Evolutionary conservation across 768 basidiomycete genomes (phyloP).

Genomic region (Macrolepiota fuliginosa): DNA sequence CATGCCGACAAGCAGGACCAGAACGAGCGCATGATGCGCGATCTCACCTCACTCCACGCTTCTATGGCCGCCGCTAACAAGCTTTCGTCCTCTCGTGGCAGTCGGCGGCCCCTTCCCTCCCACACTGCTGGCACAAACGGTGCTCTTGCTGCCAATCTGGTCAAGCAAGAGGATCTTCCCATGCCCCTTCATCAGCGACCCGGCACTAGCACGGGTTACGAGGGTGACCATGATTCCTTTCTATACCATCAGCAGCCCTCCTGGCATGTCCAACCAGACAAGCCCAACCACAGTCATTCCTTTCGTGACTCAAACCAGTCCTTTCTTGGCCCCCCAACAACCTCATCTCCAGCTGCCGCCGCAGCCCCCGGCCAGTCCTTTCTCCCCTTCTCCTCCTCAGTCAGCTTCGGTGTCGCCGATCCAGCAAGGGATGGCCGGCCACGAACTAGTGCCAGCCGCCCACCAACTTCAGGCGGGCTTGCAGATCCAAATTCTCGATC

Average conservation of each 20-base stretch:
- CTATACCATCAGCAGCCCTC: constrained; percentile 25
- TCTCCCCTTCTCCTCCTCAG: constrained; percentile 51
- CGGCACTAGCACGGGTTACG: constrained; percentile 74
- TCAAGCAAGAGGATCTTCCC: constrained; percentile 41
- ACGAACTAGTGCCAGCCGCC: constrained; percentile 39
- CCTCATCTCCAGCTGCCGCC: constrained; percentile 29
- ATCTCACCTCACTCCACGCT: constrained; percentile 80
- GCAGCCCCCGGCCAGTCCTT: constrained; percentile 61
- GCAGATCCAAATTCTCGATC: constrained; percentile 36
- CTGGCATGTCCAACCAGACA: constrained; percentile 7
- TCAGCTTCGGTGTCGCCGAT: constrained; percentile 29
- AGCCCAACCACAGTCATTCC: constrained; percentile 45
- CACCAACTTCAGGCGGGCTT: constrained; percentile 48
- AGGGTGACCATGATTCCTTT: constrained; percentile 40
- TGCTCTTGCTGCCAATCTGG: constrained; percentile 19
- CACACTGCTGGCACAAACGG: constrained; percentile 15
- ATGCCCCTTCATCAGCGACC: constrained; percentile 49
- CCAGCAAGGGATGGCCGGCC: constrained; percentile 21
- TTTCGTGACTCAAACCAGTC: constrained; percentile 81
- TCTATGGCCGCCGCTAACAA: constrained; percentile 67
- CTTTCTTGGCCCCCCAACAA: constrained; percentile 52
- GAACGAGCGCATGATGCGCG: constrained; percentile 91
- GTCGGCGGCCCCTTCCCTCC: constrained; percentile 19
- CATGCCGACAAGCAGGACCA: constrained; percentile 91
- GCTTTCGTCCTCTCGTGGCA: constrained; percentile 20